Conservation (phyloP, 2,329 filamentous ascomycete genomes). For the Microdochium paspali region DNA sequence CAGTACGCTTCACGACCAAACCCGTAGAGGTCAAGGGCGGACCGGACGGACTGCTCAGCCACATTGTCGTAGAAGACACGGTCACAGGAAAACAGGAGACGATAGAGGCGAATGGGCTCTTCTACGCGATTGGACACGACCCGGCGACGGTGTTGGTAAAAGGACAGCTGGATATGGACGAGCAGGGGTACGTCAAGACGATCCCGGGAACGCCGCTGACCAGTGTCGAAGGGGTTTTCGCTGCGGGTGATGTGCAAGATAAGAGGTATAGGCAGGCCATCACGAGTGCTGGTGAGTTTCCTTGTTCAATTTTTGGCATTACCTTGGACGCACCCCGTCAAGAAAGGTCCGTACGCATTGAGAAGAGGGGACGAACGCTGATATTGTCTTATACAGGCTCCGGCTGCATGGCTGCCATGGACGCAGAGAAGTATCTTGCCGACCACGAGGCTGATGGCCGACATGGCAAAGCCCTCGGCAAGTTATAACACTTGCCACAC, state of each 20-base stretch:
- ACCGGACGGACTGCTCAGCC: constrained; percentile 77
- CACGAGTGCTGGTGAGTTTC: constrained; percentile 77
- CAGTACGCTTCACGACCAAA: constrained; percentile 75
- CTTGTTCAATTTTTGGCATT: not conserved
- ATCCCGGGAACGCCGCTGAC: constrained; percentile 82
- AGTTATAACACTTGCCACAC: constrained; percentile 3
- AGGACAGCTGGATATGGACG: constrained; percentile 79
- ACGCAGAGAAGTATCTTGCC: constrained; percentile 87
- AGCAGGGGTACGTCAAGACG: constrained; percentile 85
- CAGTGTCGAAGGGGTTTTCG: constrained; percentile 85
- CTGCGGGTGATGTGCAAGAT: constrained; percentile 95
- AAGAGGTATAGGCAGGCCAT: constrained; percentile 98
- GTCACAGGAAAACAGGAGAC: constrained; percentile 68
- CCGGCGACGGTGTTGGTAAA: constrained; percentile 87
- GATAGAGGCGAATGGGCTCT: constrained; percentile 84
- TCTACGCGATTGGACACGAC: constrained; percentile 96
- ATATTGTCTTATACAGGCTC: constrained; percentile 58
- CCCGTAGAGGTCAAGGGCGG: constrained; percentile 81
- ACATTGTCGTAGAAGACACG: constrained; percentile 74
- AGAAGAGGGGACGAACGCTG: too few species aligned
- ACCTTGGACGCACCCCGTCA: too few species aligned
- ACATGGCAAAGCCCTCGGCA: constrained; percentile 21
- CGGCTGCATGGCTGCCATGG: constrained; percentile 89
- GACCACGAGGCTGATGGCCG: constrained; percentile 54
- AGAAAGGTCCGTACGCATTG: too few species aligned